phyloP scores from a whole-genome alignment of 108 stramenopile genomes.

The Thalassiosira profunda region DNA sequence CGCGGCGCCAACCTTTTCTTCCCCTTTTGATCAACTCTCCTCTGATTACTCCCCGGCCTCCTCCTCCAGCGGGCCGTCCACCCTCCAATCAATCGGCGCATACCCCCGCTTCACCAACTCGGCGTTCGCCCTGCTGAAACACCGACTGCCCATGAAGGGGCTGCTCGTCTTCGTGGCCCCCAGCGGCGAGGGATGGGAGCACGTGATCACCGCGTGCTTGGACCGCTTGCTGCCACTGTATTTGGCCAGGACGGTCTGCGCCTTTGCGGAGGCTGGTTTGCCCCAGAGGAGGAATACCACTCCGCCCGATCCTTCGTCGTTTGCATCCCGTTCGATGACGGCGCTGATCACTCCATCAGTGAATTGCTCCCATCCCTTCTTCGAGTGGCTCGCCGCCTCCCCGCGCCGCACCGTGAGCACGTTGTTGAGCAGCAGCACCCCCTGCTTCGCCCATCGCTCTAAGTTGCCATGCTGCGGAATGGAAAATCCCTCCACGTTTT shows the following conservation, averaged over 20 bases:
- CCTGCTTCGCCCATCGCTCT: conserved; percentile 91
- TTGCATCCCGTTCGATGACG: conserved; percentile 38
- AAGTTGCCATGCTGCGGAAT: conserved; percentile 77
- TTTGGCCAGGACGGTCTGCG: conserved; percentile 52
- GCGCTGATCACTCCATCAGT: conserved; percentile 91
- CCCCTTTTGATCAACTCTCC: neutral
- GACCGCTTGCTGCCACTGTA: conserved; percentile 8
- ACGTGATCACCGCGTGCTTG: conserved; percentile 75
- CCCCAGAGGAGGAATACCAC: conserved; percentile 99
- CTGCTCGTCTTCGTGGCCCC: conserved; percentile 89
- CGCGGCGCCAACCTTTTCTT: neutral
- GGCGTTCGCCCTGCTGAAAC: conserved; percentile 93
- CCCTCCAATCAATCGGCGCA: conserved; percentile 91
- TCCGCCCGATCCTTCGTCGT: conserved; percentile 43
- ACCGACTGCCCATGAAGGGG: conserved; percentile 94
- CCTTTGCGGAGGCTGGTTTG: conserved; percentile 90
- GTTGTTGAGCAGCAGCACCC: conserved; percentile 97
- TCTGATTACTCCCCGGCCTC: neutral
- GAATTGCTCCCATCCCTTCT: conserved; percentile 97
- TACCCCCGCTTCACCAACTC: conserved; percentile 75
- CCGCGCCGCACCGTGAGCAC: conserved; percentile 93
- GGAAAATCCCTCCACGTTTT: conserved; percentile 22
- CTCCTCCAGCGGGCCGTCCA: conserved; percentile 44
- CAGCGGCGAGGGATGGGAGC: conserved; percentile 93
- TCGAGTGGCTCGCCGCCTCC: conserved; percentile 92